phyloP scores from a whole-genome alignment of 148 eudicot species.

The Silene conica region DNA sequence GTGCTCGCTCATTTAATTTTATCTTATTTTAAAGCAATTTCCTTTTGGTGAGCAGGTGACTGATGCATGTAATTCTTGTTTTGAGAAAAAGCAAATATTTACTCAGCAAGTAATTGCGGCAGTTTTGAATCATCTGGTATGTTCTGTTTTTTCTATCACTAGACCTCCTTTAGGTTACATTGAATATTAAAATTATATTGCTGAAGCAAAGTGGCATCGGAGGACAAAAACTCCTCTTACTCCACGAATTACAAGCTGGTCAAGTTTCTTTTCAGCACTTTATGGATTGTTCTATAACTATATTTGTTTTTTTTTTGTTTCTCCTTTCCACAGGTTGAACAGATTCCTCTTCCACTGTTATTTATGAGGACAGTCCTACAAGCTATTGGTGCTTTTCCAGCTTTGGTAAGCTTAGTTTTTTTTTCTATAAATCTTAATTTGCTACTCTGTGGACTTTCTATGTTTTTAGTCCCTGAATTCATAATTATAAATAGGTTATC shows the following conservation, averaged over 20 bases:
- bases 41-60: slow-evolving; percentile 56
- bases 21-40: background rate
- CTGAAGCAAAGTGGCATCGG: background rate
- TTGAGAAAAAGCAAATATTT: slow-evolving; percentile 78
- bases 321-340: slow-evolving; percentile 68
- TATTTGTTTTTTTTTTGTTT: background rate
- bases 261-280: background rate
- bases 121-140: slow-evolving; percentile 93
- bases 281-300: background rate
- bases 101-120: slow-evolving; percentile 93
- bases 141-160: slow-evolving; percentile 5
- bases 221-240: background rate
- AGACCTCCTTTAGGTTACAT: background rate
- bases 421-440: background rate
- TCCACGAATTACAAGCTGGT: background rate
- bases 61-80: slow-evolving; percentile 95
- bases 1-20: background rate
- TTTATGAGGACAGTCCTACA: slow-evolving; percentile 98
- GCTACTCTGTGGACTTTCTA: background rate
- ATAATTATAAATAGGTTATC: background rate
- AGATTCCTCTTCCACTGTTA: slow-evolving; percentile 87
- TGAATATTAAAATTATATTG: background rate
- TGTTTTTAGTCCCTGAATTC: background rate
- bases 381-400: slow-evolving; percentile 91
- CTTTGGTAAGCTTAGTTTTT: slow-evolving; percentile 54